Evolutionary conservation across 495 filamentous ascomycete species (phyloP), one percentile per base, ranked within the genome.

Genomic region (Chaetomium fimeti): DNA sequence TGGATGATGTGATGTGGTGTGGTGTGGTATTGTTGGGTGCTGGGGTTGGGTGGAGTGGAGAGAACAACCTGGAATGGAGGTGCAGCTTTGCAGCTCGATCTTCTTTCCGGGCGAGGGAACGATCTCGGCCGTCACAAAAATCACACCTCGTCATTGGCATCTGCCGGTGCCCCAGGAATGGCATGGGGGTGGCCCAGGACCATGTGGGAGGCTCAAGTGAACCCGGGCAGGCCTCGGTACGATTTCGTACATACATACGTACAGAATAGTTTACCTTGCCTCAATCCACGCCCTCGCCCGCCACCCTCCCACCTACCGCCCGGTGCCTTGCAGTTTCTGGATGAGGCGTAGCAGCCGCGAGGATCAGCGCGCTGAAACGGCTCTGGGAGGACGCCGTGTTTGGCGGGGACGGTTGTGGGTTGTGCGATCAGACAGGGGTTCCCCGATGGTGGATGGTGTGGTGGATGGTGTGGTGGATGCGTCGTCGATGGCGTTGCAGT

Each of bases 281-380:
- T 13, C 5, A 16, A 13, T 15, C 38, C 40, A 16, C 13, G 13
- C 40, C 40, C 13, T 40, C 9, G 38, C 43, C 18, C 6, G 3
- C 18, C n/a, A 11, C 24, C 16, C 20, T 24, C 1, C 18, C n/a
- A 11, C 24, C 16, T 9, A 49, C 1, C 6, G 18, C 16, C 45
- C 43, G 43, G 43, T 47, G 43, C 43, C 20, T 49, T 49, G 45
- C 45, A 49, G 45, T 11, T 49, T 18, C 9, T 40, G 32, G 32
- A 40, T 58, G 71, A 66, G 69, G 71, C 69, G 67, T 65, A 71
- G 69, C 67, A 62, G 38, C 64, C 54, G 58, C 52, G 54, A 68
- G 68, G 74, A 79, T 77, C 72, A 66, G 58, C 77, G 70, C 71
- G 68, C 71, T 77, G 75, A 76, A 75, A 77, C 72, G 66, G 54